Evolutionary conservation across 2,329 filamentous ascomycete genomes (phyloP).

Genomic region (Apiospora hydei): DNA sequence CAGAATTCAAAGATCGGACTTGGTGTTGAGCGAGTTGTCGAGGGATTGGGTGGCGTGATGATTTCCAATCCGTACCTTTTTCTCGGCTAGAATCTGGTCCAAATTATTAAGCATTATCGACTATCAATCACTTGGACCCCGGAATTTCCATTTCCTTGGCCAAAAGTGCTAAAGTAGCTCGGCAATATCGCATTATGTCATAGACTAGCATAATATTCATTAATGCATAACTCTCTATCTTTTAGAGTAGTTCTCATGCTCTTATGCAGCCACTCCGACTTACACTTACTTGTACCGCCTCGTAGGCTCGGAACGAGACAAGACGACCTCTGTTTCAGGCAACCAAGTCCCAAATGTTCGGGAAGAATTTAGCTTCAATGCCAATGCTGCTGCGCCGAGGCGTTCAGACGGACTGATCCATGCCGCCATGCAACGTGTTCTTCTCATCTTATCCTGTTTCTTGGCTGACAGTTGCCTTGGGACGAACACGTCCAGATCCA

Average conservation of each 20-base stretch:
- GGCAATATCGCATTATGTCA: constrained; percentile 1
- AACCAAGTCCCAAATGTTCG: not conserved
- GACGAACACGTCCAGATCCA: not conserved
- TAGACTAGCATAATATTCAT: not conserved
- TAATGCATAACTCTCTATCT: not conserved
- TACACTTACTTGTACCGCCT: no score
- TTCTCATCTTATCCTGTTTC: not conserved
- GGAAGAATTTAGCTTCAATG: not conserved
- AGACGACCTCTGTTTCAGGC: not conserved
- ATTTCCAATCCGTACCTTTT: constrained; percentile 11
- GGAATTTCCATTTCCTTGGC: not conserved
- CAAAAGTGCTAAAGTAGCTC: not conserved
- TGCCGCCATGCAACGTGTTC: not conserved
- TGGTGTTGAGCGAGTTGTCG: constrained; percentile 11
- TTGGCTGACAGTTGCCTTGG: constrained; percentile 1
- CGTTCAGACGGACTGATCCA: not conserved
- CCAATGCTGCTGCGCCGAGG: not conserved
- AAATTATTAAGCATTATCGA: constrained; percentile 9
- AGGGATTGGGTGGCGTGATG: constrained; percentile 13
- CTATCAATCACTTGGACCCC: not conserved
- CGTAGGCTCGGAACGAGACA: not conserved
- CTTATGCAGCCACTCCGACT: not conserved
- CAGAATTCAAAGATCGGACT: not conserved
- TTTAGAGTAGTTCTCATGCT: not conserved
- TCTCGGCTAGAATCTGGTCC: constrained; percentile 5